Conservation (phyloP, 441 rosid genomes). For the Flueggea neowawraea region DNA sequence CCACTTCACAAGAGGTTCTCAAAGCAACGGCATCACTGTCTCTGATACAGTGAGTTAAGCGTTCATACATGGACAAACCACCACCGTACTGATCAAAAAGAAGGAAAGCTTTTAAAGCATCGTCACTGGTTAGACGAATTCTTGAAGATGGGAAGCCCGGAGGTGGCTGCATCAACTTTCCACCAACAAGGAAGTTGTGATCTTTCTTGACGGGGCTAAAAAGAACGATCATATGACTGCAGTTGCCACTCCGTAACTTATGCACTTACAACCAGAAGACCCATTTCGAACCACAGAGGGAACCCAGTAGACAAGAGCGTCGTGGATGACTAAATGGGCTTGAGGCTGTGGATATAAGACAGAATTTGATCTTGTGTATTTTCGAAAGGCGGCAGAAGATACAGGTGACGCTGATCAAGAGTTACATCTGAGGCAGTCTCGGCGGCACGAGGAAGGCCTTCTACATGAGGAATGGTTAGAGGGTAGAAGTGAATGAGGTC, state of each 20-base stretch:
- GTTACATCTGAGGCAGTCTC: no score
- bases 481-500: no score
- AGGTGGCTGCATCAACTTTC: no score
- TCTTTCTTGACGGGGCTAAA: not conserved
- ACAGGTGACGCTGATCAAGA: not conserved
- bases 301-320: slow-evolving; percentile 16
- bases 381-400: slow-evolving; percentile 7
- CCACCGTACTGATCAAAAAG: not conserved
- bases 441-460: no score
- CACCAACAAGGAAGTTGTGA: no score
- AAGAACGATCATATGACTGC: slow-evolving; percentile 1
- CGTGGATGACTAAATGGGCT: slow-evolving; percentile 20
- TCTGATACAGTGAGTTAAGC: not conserved
- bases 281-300: slow-evolving; percentile 1
- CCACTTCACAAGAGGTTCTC: slow-evolving; percentile 21
- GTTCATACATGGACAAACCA: not conserved
- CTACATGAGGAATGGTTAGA: no score
- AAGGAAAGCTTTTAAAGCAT: no score
- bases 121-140: no score
- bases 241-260: not conserved
- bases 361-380: slow-evolving; percentile 5
- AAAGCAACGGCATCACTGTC: slow-evolving; percentile 11
- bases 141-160: no score
- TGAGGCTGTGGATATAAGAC: slow-evolving; percentile 5
- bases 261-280: slow-evolving; percentile 7